Base-by-base conservation (phyloP, 1,284 basidiomycete genomes). In the Austropuccinia psidii region DNA sequence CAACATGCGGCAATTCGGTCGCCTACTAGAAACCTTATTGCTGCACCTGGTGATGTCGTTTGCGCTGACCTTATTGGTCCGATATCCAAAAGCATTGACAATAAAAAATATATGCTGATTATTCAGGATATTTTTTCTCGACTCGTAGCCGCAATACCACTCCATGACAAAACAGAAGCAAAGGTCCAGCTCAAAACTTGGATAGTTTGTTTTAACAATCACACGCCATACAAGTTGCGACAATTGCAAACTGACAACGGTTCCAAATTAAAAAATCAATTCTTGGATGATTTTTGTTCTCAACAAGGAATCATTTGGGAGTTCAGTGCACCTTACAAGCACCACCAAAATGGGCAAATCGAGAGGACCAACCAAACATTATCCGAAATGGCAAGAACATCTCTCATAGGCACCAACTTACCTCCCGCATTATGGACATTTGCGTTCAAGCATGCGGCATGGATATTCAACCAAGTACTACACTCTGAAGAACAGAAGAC, bases 291-390 rank as follows among this genome's bases (percentile, higher is more conserved):
- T 21, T 65, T 65, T 17, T 45, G 45, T n/a, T 4, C 24, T 4
- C 9, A 50, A 15, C 35, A 66, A 11, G 13, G 35, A 4, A 66
- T 66, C 15, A 27, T 13, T 4, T 37, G 39, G 17, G 27, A 66
- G 37, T 19, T 66, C 24, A 27, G 27, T 21, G 29, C 50, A 19
- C 45, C 29, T 1, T 66, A 66, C 27, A 24, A 66, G 19, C 47
- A 66, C n/a, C 45, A 66, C 19, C 64, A 66, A 41, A 66, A 66
- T 33, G 47, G 62, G 35, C 43, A 4, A 65, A 65, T 19, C 7
- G 62, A n/a, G n/a, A n/a, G n/a, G n/a, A n/a, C n/a, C n/a, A n/a
- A n/a, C n/a, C n/a, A n/a, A 15, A 29, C 45, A 1, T 33, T 65
- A 3, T 31, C 47, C 4, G 62, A 65, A 2, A 65, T 65, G 62